Evolutionary conservation across 495 filamentous ascomycete genomes (phyloP).

Genomic region (Penicillium macrosclerotiorum): DNA sequence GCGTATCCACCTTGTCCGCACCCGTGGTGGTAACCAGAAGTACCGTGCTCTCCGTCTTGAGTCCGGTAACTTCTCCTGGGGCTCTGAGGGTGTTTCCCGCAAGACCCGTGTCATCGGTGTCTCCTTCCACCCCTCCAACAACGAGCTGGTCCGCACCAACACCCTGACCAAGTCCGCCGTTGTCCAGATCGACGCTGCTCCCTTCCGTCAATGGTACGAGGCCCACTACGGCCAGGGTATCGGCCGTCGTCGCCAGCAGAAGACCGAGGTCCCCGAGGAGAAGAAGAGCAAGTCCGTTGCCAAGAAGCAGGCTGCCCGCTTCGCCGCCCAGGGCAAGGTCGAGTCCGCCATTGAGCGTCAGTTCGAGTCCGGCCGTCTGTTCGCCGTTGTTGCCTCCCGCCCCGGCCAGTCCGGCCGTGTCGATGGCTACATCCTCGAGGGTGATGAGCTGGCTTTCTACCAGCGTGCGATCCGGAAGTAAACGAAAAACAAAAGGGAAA

Average conservation of each 20-base stretch:
- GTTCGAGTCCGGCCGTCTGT: slow-evolving; percentile 97
- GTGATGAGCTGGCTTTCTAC: slow-evolving; percentile 99
- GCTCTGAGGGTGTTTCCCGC: slow-evolving; percentile 92
- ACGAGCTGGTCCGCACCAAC: slow-evolving; percentile 99
- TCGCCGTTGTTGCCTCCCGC: slow-evolving; percentile 84
- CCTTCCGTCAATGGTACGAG: slow-evolving; percentile 99
- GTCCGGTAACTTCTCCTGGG: slow-evolving; percentile 99
- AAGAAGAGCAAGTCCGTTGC: slow-evolving; percentile 92
- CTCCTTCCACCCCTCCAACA: slow-evolving; percentile 99
- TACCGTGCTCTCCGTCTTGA: slow-evolving; percentile 99
- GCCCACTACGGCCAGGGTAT: slow-evolving; percentile 92
- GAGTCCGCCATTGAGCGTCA: slow-evolving; percentile 90
- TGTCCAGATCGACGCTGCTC: slow-evolving; percentile 96
- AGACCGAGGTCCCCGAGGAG: slow-evolving; percentile 65
- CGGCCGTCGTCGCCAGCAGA: slow-evolving; percentile 86
- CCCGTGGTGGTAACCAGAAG: slow-evolving; percentile 98
- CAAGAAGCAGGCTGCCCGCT: slow-evolving; percentile 92
- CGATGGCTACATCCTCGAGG: slow-evolving; percentile 98
- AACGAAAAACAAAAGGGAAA: slow-evolving; percentile 44
- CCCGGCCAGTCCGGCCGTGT: slow-evolving; percentile 94
- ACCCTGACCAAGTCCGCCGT: slow-evolving; percentile 98
- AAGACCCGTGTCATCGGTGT: slow-evolving; percentile 98
- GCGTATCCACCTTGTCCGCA: slow-evolving; percentile 98
- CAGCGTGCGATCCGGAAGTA: slow-evolving; percentile 97
- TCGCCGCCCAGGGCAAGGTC: slow-evolving; percentile 81